Conservation (phyloP, 805 yeast species). For the Candida nanaspora region DNA sequence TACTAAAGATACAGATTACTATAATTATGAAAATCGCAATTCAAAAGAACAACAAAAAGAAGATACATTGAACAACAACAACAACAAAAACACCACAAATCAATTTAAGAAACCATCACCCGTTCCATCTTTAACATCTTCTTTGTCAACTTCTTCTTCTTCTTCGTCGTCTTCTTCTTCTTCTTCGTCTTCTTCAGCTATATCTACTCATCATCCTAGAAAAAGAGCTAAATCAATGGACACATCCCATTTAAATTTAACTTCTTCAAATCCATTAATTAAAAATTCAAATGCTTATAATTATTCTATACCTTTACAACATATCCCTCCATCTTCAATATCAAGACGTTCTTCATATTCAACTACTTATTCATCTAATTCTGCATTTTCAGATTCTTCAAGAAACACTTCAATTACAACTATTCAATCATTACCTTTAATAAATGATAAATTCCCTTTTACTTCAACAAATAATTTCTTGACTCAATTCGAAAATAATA, state of each 20-base stretch:
- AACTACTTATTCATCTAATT: background rate
- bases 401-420: background rate
- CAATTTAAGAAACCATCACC: background rate
- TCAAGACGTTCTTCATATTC: background rate
- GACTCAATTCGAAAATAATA: too few relatives aligned
- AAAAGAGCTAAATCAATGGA: slow-evolving; percentile 1
- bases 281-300: background rate
- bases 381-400: background rate
- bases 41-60: background rate
- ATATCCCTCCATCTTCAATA: background rate
- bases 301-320: background rate
- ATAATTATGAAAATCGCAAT: background rate
- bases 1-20: too few relatives aligned
- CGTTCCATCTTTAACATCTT: too few relatives aligned
- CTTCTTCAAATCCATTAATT: background rate
- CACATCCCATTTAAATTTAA: background rate
- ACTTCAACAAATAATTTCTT: too few relatives aligned
- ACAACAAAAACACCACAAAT: background rate
- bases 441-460: background rate
- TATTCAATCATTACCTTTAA: background rate
- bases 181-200: too few relatives aligned
- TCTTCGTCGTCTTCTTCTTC: too few relatives aligned
- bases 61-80: too few relatives aligned
- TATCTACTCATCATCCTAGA: background rate
- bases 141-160: too few relatives aligned